Percentiles rank a stretch among this genome's conserved stretches.
These are phyloP conservation scores for Sanghuangporus weigelae DNA, from an alignment of 1,284 basidiomycete species.

Conservation along the genomic window DNA sequence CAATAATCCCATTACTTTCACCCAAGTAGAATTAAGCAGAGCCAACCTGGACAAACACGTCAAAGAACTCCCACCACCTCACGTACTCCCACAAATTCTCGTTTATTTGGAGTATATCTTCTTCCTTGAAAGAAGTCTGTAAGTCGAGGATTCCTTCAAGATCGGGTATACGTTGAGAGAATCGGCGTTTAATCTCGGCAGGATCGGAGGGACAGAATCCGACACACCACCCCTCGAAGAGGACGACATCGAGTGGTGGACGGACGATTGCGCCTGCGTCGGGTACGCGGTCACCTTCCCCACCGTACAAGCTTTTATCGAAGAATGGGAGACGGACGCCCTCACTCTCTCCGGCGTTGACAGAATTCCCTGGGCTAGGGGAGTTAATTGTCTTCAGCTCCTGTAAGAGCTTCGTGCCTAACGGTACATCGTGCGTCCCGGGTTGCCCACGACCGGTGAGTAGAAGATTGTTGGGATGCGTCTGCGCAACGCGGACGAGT, in stretches of 20 bases:
- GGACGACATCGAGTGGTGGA: constrained; percentile 72
- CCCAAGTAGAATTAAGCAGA: neutral
- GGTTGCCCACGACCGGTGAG: constrained; percentile 79
- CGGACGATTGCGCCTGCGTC: constrained; percentile 36
- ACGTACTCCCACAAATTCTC: constrained; percentile 51
- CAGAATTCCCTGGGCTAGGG: neutral
- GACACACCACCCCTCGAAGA: constrained; percentile 84
- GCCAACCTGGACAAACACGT: constrained; percentile 62
- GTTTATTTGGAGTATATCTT: constrained; percentile 61
- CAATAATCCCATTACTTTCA: neutral
- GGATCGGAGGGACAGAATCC: constrained; percentile 60
- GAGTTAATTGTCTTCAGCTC: constrained; percentile 45
- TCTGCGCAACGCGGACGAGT: constrained; percentile 47
- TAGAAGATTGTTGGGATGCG: constrained; percentile 56
- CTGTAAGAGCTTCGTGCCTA: constrained; percentile 52
- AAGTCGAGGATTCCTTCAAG: constrained; percentile 33
- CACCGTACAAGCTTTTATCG: constrained; percentile 78
- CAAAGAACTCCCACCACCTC: constrained; percentile 62
- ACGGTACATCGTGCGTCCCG: constrained; percentile 77
- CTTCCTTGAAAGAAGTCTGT: constrained; percentile 27
- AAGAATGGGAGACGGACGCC: constrained; percentile 69
- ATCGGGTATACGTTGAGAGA: constrained; percentile 30
- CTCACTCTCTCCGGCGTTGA: constrained; percentile 3
- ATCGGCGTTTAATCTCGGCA: constrained; percentile 39
- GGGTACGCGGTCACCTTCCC: constrained; percentile 76